A percentile compares a stretch with the other conserved stretches of the same genome.
phyloP scores from a whole-genome alignment of 345 rosid genomes.

The Citropsis articulata region DNA sequence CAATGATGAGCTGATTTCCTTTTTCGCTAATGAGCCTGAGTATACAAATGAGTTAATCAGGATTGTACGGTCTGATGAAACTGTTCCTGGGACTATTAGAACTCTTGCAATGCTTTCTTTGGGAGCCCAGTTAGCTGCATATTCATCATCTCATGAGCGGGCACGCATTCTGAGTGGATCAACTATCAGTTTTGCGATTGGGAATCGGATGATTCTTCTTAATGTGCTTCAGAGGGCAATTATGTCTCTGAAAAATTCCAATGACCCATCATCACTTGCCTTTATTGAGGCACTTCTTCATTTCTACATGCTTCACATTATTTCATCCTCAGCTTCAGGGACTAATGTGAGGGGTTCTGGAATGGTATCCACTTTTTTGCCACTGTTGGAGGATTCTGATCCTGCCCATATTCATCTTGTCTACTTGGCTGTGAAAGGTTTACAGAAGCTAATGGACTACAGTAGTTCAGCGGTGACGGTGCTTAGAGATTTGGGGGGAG shows the following conservation, averaged over 20 bases:
- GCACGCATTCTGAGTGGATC: slow-evolving; percentile 92
- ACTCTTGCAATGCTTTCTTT: slow-evolving; percentile 94
- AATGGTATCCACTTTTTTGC: slow-evolving; percentile 92
- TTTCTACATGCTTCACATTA: slow-evolving; percentile 92
- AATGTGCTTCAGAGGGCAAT: slow-evolving; percentile 97
- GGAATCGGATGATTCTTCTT: slow-evolving; percentile 84
- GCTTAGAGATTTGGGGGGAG: slow-evolving; percentile 90
- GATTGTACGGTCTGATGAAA: slow-evolving; percentile 86
- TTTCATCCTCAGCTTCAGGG: slow-evolving; percentile 92
- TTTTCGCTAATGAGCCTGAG: slow-evolving; percentile 94
- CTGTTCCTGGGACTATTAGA: slow-evolving; percentile 77
- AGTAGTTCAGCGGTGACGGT: slow-evolving; percentile 86
- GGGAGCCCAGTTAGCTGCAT: slow-evolving; percentile 94
- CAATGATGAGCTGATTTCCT: slow-evolving; percentile 79
- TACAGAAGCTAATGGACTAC: slow-evolving; percentile 94
- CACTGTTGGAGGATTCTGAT: slow-evolving; percentile 84
- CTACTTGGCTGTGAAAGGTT: slow-evolving; percentile 82
- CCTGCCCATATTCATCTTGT: slow-evolving; percentile 87
- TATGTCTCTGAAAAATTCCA: slow-evolving; percentile 68
- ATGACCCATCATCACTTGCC: slow-evolving; percentile 80
- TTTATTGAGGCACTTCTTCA: slow-evolving; percentile 95
- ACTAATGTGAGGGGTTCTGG: slow-evolving; percentile 92
- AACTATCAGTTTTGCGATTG: slow-evolving; percentile 86
- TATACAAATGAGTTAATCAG: slow-evolving; percentile 91
- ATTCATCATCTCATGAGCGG: slow-evolving; percentile 90